Base-by-base conservation (phyloP, 2,329 filamentous ascomycete genomes). In the Colletotrichum liaoningense region DNA sequence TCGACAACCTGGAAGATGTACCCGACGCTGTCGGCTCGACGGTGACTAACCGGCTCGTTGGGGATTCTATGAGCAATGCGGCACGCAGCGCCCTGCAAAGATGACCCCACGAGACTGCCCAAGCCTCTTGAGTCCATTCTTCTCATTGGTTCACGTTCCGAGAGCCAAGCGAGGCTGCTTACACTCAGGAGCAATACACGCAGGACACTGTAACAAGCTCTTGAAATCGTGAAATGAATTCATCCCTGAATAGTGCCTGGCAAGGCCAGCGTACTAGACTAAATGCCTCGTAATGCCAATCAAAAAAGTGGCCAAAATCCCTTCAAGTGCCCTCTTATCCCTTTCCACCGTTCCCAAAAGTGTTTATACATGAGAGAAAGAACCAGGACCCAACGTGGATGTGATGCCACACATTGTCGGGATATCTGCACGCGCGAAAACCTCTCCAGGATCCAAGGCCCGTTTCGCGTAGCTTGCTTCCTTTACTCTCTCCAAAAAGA, bases 201-300 rank as follows among this genome's bases (percentile, higher is more conserved):
- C 7, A 30, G 28, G 26, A 14, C 8, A 63, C 7, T 7, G 30
- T 11, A 19, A n/a, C 30, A 19, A 16, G 5, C 26, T 16, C 5
- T 24, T 30, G 16, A 30, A 42, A 46, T 42, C 33, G 52, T 57
- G 63, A 56, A 30, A 16, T 57, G 49, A 28, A 56, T 49, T 22
- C 14, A 57, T 67, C 19, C 57, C 58, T 24, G 46, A 38, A 57
- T 28, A 24, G 55, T 67, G 56, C 42, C 33, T 46, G 55, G 19
- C 28, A 11, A 22, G n/a, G 55, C 26, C 63, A 26, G 55, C 14
- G n/a, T 62, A 52, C 57, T 35, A 5, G 22, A 63, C 63, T 62
- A 71, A 68, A 71, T 68, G 46, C 46, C 46, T 63, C 69, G 35
- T 68, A 67, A 38, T 63, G 57, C 49, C 49, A 58, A 64, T 26